Percentiles rank a stretch among this genome's conserved stretches.
phyloP scores from a whole-genome alignment of 768 basidiomycete genomes.

The Tulasnella calospora region DNA sequence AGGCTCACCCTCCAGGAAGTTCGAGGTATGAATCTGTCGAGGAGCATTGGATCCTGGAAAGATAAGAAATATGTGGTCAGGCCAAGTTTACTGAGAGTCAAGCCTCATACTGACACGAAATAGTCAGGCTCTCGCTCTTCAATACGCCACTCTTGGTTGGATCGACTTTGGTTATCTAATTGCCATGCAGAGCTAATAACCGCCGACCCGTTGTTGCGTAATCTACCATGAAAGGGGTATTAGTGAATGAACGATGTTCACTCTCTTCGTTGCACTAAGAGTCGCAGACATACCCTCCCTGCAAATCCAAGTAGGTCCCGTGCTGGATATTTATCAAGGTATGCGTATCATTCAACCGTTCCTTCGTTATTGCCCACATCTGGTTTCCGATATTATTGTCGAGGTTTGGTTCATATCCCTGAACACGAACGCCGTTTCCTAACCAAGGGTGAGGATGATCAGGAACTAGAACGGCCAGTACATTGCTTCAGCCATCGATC shows the following conservation, averaged over 20 bases:
- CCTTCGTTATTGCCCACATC: not conserved
- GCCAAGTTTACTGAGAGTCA: not conserved
- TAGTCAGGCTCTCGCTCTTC: not conserved
- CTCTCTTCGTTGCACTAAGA: no score
- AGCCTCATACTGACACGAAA: not conserved
- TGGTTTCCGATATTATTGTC: not conserved
- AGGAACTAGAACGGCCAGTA: no score
- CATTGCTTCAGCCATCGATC: not conserved
- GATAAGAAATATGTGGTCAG: not conserved
- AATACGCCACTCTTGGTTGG: not conserved
- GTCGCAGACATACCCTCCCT: not conserved
- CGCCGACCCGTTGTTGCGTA: not conserved
- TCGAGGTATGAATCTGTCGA: not conserved
- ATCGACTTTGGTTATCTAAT: not conserved
- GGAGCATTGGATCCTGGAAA: not conserved
- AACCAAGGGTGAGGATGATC: not conserved
- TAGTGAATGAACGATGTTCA: not conserved
- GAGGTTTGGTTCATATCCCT: not conserved
- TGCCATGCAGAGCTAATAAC: not conserved
- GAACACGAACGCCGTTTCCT: not conserved
- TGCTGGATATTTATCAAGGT: not conserved
- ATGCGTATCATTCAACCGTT: not conserved
- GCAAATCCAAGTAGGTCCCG: not conserved
- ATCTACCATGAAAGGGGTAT: not conserved
- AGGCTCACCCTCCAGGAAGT: not conserved